Evolutionary conservation across 108 stramenopile species (phyloP), one percentile per base, ranked within the genome.

Genomic region (Discostella pseudostelligera): DNA sequence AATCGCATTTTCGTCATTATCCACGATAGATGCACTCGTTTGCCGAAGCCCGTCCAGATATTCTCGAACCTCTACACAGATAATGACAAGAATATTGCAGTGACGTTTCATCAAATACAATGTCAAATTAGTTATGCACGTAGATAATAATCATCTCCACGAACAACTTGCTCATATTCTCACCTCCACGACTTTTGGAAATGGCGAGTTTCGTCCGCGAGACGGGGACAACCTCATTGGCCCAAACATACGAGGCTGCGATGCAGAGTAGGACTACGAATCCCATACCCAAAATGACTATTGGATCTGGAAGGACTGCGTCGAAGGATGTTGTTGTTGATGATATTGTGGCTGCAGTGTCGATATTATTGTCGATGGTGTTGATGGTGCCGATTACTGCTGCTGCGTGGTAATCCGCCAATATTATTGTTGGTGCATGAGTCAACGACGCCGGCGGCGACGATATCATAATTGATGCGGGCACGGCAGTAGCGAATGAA

Each of bases 191-290:
- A 58, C 61, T 79, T 44, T 92, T 92, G 39, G 83, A 82, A 35
- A 88, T 72, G 1, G 90, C 90, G 20, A 92, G 65, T 28, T 92
- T 88, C 13, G 90, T 87, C 9, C 87, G 59, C 10, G 81, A 78
- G 8, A 87, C 79, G 3, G 90, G 87, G 11, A 92, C 90, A 0
- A 88, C 90, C 39, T 84, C 72, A 46, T 82, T 78, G 17, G 72
- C 72, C 90, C 90, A 88, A 0, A 87, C 83, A 20, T 59, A 77
- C 5, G 72, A 74, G 3, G 82, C 77, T 1, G 76, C 65, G 17
- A 76, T 67, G 57, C 74, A 84, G 10, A 88, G 47, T 10, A 88
- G 19, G 8, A 83, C 67, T 20, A 92, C 84, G 10, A 73, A 60
- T 32, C 84, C 84, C 65, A 91, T 75, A 0, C 84, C 85, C 14